Conservation (phyloP, 305 asterid genomes). For the Solanum hybrid region DNA sequence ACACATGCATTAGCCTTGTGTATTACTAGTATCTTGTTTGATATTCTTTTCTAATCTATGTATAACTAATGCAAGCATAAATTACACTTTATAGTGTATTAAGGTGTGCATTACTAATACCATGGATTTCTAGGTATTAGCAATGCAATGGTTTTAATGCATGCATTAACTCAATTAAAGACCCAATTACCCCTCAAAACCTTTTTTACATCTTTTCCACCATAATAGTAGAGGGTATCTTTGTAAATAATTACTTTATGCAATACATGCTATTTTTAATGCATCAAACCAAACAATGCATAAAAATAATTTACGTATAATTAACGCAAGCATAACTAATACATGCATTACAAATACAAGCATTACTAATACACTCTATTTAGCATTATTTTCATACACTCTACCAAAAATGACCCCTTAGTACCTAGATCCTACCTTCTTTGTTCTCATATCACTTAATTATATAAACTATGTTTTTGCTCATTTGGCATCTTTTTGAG, state of each 20-base stretch:
- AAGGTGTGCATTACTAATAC: neutral
- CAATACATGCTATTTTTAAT: neutral
- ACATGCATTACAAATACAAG: neutral
- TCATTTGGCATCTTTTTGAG: neutral
- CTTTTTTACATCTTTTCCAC: no score
- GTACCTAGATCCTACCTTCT: neutral
- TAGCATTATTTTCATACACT: no score
- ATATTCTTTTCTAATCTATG: no score
- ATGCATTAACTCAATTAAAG: neutral
- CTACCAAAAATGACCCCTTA: neutral
- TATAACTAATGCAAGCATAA: no score
- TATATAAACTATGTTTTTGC: neutral
- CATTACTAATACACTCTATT: no score
- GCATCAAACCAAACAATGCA: neutral
- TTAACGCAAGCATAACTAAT: neutral
- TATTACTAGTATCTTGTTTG: no score
- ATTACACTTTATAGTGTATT: neutral
- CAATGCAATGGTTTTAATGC: neutral
- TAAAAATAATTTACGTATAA: no score
- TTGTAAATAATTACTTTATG: neutral
- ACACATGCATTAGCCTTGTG: no score
- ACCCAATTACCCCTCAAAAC: no score
- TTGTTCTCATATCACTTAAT: neutral
- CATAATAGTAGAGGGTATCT: neutral
- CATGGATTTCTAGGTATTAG: neutral